A percentile compares a stretch with the other conserved stretches of the same genome.
phyloP scores from a whole-genome alignment of 1,139 yeast genomes.

The Pneumocystis jirovecii region DNA sequence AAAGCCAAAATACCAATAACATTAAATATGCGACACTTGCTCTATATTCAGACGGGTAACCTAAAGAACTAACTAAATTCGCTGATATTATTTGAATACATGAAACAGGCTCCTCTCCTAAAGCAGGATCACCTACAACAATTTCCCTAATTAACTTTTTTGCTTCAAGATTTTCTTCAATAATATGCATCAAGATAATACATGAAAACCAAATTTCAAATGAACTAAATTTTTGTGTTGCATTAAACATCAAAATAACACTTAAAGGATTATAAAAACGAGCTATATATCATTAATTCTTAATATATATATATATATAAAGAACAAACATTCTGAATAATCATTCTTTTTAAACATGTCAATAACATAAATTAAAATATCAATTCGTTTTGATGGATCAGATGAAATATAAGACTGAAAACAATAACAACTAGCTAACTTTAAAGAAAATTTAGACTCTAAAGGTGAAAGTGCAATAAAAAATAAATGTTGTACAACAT shows the following conservation, averaged over 20 bases:
- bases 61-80: conserved; percentile 50
- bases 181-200: conserved; percentile 45
- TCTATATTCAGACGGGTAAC: conserved; percentile 50
- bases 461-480: conserved; percentile 3
- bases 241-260: conserved; percentile 26
- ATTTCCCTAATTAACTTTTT: conserved; percentile 39
- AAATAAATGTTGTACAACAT: conserved; percentile 4
- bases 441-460: conserved; percentile 5
- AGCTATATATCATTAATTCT: conserved; percentile 26
- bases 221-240: conserved; percentile 51
- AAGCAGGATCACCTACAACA: conserved; percentile 48
- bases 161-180: conserved; percentile 39
- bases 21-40: conserved; percentile 66
- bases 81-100: conserved; percentile 71
- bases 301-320: background rate
- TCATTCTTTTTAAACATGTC: conserved; percentile 25
- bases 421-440: conserved; percentile 8
- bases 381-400: conserved; percentile 42
- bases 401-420: conserved; percentile 36
- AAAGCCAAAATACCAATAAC: conserved; percentile 63
- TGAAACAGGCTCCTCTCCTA: conserved; percentile 60
- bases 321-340: background rate
- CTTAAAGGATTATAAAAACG: conserved; percentile 39
- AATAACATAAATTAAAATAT: conserved; percentile 54
- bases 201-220: conserved; percentile 80